phyloP scores from a whole-genome alignment of 345 rosid species.

The Heritiera littoralis region DNA sequence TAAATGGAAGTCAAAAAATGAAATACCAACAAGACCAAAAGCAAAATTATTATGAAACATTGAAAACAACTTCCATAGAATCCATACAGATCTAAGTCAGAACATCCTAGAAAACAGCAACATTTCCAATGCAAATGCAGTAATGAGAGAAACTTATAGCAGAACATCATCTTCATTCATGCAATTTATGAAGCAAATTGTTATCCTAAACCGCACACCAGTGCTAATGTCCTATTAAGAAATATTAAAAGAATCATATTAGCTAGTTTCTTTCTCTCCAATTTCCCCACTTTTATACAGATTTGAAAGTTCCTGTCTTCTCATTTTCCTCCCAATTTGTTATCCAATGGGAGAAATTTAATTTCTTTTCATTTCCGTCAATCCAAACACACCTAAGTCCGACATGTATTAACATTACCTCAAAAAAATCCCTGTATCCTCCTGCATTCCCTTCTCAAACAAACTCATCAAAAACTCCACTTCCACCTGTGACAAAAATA shows the following conservation, averaged over 20 bases:
- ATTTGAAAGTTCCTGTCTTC: background rate
- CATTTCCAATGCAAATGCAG: background rate
- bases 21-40: background rate
- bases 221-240: background rate
- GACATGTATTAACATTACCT: constrained; percentile 15
- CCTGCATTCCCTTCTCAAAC: constrained; percentile 23
- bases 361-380: background rate
- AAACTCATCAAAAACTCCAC: constrained; percentile 31
- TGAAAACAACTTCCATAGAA: background rate
- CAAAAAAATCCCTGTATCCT: constrained; percentile 19
- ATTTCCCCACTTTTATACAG: background rate
- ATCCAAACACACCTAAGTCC: background rate
- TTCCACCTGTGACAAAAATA: constrained; percentile 26
- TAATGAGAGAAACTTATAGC: background rate
- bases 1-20: background rate
- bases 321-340: background rate
- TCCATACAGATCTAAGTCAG: background rate
- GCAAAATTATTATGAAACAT: background rate
- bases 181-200: background rate
- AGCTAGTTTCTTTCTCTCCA: background rate
- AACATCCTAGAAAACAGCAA: background rate
- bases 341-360: background rate
- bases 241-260: background rate
- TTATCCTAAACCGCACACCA: background rate
- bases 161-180: background rate